Conservation (phyloP, 2,329 filamentous ascomycete species). For the Bipolaris zeicola region DNA sequence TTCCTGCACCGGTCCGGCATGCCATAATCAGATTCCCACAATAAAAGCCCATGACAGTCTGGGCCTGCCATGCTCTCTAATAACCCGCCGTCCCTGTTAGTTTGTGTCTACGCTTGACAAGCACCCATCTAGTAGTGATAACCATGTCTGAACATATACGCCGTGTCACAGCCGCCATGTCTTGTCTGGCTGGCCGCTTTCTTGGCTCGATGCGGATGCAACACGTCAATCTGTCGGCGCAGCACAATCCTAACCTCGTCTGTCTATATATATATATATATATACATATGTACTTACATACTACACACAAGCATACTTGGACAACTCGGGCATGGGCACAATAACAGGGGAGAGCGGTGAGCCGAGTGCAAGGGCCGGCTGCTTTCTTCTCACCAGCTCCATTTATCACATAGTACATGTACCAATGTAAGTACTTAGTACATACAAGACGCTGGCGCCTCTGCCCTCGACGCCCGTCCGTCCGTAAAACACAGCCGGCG, state of each 20-base stretch:
- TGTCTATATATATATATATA: conserved; percentile 33
- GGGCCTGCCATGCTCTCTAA: conserved; percentile 28
- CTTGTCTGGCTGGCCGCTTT: conserved; percentile 4
- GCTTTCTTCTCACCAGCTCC: conserved; percentile 9
- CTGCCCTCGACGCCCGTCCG: conserved; percentile 5
- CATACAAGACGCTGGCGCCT: neutral
- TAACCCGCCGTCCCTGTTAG: no score
- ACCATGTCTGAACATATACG: neutral
- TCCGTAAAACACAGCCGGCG: conserved; percentile 11
- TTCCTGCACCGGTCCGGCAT: conserved; percentile 36
- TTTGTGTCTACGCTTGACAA: no score
- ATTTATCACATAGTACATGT: neutral
- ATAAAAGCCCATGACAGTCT: conserved; percentile 32
- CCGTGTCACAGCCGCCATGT: conserved; percentile 16
- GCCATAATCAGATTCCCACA: conserved; percentile 27
- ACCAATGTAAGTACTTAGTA: neutral
- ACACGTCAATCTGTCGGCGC: conserved; percentile 18
- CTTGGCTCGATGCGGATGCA: conserved; percentile 24
- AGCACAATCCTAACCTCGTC: neutral
- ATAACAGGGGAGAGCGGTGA: conserved; percentile 42
- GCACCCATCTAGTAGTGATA: no score
- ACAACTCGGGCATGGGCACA: conserved; percentile 13
- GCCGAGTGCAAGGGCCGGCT: conserved; percentile 14
- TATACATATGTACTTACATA: no score
- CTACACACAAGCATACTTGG: conserved; percentile 1